phyloP scores from a whole-genome alignment of 2,329 filamentous ascomycete species.

The Sclerotiophoma versabilis region DNA sequence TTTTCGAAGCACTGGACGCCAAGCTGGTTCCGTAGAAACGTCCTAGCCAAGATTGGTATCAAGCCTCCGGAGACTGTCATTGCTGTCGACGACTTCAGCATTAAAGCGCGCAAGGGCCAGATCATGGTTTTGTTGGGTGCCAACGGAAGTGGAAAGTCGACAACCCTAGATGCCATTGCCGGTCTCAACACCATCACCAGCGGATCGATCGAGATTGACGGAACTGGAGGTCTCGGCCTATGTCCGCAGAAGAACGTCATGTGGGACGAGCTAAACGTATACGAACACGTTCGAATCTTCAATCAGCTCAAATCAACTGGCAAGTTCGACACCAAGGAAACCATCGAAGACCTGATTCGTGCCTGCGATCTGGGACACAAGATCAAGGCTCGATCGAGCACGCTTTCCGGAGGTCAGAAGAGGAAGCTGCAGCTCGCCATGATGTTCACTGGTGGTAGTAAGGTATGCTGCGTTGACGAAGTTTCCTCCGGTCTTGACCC shows the following conservation, averaged over 20 bases:
- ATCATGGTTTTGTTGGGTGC: conserved; percentile 87
- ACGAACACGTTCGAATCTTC: conserved; percentile 85
- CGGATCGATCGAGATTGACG: conserved; percentile 79
- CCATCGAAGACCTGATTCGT: conserved; percentile 69
- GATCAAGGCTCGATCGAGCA: conserved; percentile 73
- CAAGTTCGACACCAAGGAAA: conserved; percentile 61
- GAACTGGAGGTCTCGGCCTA: conserved; percentile 80
- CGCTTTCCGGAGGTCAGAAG: conserved; percentile 89
- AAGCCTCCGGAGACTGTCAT: conserved; percentile 68
- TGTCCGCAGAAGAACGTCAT: conserved; percentile 94
- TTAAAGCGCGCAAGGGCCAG: conserved; percentile 77
- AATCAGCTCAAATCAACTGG: conserved; percentile 74
- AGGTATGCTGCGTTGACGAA: conserved; percentile 90
- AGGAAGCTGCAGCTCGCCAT: conserved; percentile 90
- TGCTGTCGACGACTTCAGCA: conserved; percentile 77
- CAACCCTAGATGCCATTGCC: conserved; percentile 85
- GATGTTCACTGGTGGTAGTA: conserved; percentile 91
- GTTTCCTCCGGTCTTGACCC: conserved; percentile 90
- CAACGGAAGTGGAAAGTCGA: conserved; percentile 90
- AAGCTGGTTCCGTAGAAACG: conserved; percentile 62
- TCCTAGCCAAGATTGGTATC: conserved; percentile 57
- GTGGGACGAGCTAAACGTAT: conserved; percentile 87
- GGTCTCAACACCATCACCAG: conserved; percentile 79
- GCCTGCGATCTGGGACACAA: conserved; percentile 80
- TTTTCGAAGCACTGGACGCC: conserved; percentile 83